Percentiles rank a stretch among this genome's conserved stretches.
Conservation (phyloP, 805 yeast genomes). For the Teunomyces panamensis region DNA sequence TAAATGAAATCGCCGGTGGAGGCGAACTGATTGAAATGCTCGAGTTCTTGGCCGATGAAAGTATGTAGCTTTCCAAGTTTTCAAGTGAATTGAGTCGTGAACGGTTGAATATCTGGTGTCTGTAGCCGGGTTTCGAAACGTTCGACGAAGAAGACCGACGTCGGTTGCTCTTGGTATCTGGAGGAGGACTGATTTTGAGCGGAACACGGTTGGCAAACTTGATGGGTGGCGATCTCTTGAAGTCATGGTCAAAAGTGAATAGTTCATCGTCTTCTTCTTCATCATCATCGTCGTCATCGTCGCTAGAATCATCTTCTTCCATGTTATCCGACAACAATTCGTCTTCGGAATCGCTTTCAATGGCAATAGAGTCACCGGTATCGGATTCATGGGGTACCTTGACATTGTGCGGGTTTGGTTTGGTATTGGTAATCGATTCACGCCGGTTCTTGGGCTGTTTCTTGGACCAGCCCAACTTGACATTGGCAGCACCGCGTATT, state of each 20-base stretch:
- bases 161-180: slow-evolving; percentile 18
- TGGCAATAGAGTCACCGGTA: slow-evolving; percentile 15
- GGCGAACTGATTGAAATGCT: slow-evolving; percentile 34
- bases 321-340: slow-evolving; percentile 33
- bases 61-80: slow-evolving; percentile 39
- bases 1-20: slow-evolving; percentile 17
- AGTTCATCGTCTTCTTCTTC: slow-evolving; percentile 19
- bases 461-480: slow-evolving; percentile 40
- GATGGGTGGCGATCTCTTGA: slow-evolving; percentile 30
- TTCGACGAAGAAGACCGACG: slow-evolving; percentile 30
- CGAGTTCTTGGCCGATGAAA: slow-evolving; percentile 39
- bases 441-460: slow-evolving; percentile 35
- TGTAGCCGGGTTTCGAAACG: slow-evolving; percentile 19
- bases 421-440: slow-evolving; percentile 50
- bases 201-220: slow-evolving; percentile 45
- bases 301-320: slow-evolving; percentile 36
- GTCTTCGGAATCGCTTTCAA: slow-evolving; percentile 32
- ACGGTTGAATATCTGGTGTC: slow-evolving; percentile 33
- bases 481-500: slow-evolving; percentile 29
- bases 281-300: slow-evolving; percentile 38
- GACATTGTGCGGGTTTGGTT: slow-evolving; percentile 43
- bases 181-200: slow-evolving; percentile 37
- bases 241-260: slow-evolving; percentile 27
- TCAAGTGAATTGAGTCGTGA: slow-evolving; percentile 42
- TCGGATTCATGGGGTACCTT: slow-evolving; percentile 43